Base-by-base conservation (phyloP, 169 alveolate genomes). In the Plasmodium vivax region DNA sequence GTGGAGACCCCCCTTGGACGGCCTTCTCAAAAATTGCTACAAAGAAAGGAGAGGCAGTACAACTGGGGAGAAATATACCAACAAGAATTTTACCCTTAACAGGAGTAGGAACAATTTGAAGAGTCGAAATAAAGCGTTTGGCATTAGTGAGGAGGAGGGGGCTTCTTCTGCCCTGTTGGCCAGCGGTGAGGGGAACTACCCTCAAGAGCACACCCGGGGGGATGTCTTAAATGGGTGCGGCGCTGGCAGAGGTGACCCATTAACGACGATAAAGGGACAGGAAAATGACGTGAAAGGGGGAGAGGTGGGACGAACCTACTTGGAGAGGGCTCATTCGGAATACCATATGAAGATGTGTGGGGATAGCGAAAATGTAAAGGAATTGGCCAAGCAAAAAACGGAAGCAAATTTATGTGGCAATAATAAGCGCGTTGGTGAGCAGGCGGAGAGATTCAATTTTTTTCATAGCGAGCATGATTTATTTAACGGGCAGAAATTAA, bases 381-480 rank as follows among this genome's bases (percentile, higher is more conserved):
- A 62, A 34, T 23, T 36, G 43, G 62, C 47, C 8, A 58, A 83
- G 47, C 43, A 58, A 16, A 34, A 81, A 19, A 19, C 68, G 23
- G 34, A 47, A 27, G 32, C 45, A 36, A 83, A 83, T 5, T 45
- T 83, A 83, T 30, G 47, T 27, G 71, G 47, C 34, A 45, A n/a
- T 4, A 68, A n/a, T 16, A 68, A 72, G 3, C 32, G 5, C n/a
- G 45, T 72, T 14, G 19, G n/a, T 1, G 58, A 84, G 75, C 75
- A 23, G 43, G 47, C 75, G 72, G 71, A 84, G 19, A 30, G 72
- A 80, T 38, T 16, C 12, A 71, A 32, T 84, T 84, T 84, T 84
- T 56, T 84, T 19, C 73, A 84, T 45, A 38, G 79, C 75, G 93
- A 84, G 51, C 41, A 71, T 84, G 93, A 84, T 84, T 84, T 84